Base-by-base conservation (phyloP, 2,329 filamentous ascomycete species). In the Fusarium vanettenii region DNA sequence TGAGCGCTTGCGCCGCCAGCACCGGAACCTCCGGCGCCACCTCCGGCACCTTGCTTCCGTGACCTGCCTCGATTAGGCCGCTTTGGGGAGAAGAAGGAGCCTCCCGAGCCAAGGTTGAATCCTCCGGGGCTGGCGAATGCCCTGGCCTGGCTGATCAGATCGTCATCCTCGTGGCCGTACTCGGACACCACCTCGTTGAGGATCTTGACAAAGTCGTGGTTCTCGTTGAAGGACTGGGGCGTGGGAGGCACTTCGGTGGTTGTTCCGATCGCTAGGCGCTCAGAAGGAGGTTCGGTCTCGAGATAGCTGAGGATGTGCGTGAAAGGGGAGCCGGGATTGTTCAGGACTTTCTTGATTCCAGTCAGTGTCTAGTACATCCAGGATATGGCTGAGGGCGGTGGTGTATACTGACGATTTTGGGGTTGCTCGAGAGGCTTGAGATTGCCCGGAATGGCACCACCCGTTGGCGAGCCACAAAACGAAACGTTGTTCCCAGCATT, bases 61-160 rank as follows among this genome's bases (percentile, higher is more conserved):
- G 80, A 81, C 7, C 76, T 71, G 69, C 82, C 73, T 60, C 82
- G 80, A 7, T 79, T 74, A 9, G 83, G 80, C 31, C 80, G 80
- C 62, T 86, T 84, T 35, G 85, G 83, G 5, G 84, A 84, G 70
- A 88, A 88, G 78, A 87, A 88, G 55, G 83, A 84, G 1, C 88
- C 89, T 2, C 87, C 87, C 0, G 86, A 87, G 11, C 88, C 87
- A 5, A 90, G 83, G 27, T 85, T 86, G 29, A 86, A 84, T 1
- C 88, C 89, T 4, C 89, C 90, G 0, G 89, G 87, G 2, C 88
- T 87, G 4, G 91, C 91, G 72, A 92, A 89, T 1, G 89, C 90
- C 41, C 86, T 85, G 0, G 91, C 91, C 78, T 93, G 90, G 10
- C 85, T 84, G 67, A 85, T 81, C 1, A 92, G 83, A 35, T 84